Conservation (phyloP, 495 filamentous ascomycete genomes). For the Neurospora sp. region DNA sequence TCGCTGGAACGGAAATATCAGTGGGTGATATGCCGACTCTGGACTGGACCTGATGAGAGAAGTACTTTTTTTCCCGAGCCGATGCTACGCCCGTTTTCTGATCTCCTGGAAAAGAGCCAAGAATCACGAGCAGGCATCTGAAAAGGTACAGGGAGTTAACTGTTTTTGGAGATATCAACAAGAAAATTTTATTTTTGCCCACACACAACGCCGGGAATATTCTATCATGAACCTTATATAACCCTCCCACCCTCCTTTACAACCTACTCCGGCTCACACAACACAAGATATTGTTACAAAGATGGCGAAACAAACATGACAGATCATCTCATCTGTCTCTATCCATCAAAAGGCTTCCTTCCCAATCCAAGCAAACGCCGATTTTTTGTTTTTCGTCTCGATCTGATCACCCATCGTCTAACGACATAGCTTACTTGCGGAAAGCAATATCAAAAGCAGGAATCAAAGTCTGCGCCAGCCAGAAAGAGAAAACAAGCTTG, state of each 20-base stretch:
- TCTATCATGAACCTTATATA: not conserved
- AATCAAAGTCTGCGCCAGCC: constrained; percentile 93
- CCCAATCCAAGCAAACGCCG: not conserved
- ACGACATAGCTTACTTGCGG: not conserved
- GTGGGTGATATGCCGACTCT: not conserved
- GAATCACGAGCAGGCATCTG: no score
- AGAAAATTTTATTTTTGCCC: not conserved
- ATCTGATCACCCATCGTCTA: not conserved
- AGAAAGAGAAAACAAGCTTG: constrained; percentile 99
- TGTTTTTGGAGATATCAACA: not conserved
- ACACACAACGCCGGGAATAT: not conserved
- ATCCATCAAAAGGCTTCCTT: not conserved
- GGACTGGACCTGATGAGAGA: not conserved
- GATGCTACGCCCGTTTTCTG: not conserved
- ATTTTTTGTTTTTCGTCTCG: not conserved
- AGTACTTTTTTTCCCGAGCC: not conserved
- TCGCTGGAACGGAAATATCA: no score
- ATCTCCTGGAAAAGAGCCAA: not conserved
- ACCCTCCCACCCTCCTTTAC: not conserved
- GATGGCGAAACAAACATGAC: not conserved
- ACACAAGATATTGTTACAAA: not conserved
- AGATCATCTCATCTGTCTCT: not conserved
- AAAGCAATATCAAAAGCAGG: constrained; percentile 40
- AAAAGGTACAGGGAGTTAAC: no score
- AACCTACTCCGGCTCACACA: not conserved